Evolutionary conservation across 2,329 filamentous ascomycete species (phyloP).

Genomic region (Escovopsis sp.): DNA sequence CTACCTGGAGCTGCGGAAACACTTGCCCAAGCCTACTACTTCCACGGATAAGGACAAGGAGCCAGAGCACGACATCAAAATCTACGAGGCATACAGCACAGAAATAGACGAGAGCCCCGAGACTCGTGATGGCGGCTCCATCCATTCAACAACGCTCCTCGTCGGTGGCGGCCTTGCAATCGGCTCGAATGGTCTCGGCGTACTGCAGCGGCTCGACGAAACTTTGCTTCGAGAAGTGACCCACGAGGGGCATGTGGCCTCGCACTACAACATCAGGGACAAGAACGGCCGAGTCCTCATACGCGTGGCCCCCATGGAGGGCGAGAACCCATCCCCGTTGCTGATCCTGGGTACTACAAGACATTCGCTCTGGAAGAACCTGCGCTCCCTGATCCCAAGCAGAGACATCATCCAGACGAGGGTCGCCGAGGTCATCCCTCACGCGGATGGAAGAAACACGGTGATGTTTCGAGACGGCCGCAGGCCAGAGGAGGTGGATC

Average conservation of each 20-base stretch:
- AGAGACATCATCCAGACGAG: conserved; percentile 9
- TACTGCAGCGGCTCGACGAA: conserved; percentile 12
- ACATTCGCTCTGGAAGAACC: conserved; percentile 11
- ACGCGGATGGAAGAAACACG: conserved; percentile 6
- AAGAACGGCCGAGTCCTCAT: conserved; percentile 11
- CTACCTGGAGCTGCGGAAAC: conserved; percentile 13
- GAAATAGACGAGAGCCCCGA: conserved; percentile 7
- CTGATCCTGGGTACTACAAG: conserved; percentile 11
- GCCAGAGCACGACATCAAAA: conserved; percentile 8
- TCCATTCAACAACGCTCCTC: conserved; percentile 11
- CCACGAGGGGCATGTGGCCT: conserved; percentile 10
- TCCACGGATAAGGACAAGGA: not conserved
- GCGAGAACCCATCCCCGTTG: conserved; percentile 3
- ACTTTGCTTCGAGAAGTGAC: conserved; percentile 11
- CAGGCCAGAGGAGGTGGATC: conserved; percentile 9
- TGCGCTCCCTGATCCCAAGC: conserved; percentile 11
- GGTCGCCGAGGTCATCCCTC: conserved; percentile 9
- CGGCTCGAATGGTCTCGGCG: conserved; percentile 12
- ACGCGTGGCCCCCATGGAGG: conserved; percentile 6
- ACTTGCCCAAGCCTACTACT: conserved; percentile 5
- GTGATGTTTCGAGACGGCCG: conserved; percentile 11
- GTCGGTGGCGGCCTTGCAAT: conserved; percentile 13
- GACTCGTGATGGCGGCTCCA: conserved; percentile 8
- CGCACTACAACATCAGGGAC: conserved; percentile 10
- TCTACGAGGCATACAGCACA: conserved; percentile 13